Conservation (phyloP, 2,329 filamentous ascomycete species). For the Neodidymelliopsis sp. region DNA sequence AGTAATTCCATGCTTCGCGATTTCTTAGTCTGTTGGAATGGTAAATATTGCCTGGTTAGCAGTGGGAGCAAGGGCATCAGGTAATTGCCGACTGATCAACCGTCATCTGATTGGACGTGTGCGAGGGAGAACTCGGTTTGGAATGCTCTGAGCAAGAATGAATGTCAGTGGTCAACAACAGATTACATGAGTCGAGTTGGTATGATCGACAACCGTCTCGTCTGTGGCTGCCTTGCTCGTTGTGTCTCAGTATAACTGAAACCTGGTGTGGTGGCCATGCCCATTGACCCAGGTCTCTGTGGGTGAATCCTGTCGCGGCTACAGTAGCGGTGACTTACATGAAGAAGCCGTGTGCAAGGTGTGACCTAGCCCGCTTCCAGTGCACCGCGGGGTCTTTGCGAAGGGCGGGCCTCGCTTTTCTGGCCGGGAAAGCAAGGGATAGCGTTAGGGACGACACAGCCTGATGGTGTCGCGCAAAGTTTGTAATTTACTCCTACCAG, state of each 20-base stretch:
- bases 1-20: conserved; percentile 41
- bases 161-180: conserved; percentile 48
- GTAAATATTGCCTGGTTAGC: conserved; percentile 47
- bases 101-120: conserved; percentile 48
- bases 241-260: conserved; percentile 35
- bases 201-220: conserved; percentile 45
- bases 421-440: conserved; percentile 46
- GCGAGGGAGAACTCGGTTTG: conserved; percentile 44
- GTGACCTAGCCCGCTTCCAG: conserved; percentile 43
- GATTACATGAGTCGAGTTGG: conserved; percentile 40
- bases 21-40: conserved; percentile 40
- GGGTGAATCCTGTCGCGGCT: conserved; percentile 37
- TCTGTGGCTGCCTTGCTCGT: conserved; percentile 39
- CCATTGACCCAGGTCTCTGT: conserved; percentile 43
- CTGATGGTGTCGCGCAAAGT: conserved; percentile 39
- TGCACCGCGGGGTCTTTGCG: conserved; percentile 31
- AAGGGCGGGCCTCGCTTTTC: conserved; percentile 43
- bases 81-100: conserved; percentile 40
- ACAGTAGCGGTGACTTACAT: conserved; percentile 39
- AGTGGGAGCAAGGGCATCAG: conserved; percentile 47
- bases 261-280: conserved; percentile 46
- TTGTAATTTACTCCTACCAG: conserved; percentile 37
- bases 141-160: conserved; percentile 47
- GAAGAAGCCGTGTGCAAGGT: conserved; percentile 40
- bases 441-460: conserved; percentile 33